phyloP scores from a whole-genome alignment of 2,329 filamentous ascomycete species.

The Penicillium sp. region DNA sequence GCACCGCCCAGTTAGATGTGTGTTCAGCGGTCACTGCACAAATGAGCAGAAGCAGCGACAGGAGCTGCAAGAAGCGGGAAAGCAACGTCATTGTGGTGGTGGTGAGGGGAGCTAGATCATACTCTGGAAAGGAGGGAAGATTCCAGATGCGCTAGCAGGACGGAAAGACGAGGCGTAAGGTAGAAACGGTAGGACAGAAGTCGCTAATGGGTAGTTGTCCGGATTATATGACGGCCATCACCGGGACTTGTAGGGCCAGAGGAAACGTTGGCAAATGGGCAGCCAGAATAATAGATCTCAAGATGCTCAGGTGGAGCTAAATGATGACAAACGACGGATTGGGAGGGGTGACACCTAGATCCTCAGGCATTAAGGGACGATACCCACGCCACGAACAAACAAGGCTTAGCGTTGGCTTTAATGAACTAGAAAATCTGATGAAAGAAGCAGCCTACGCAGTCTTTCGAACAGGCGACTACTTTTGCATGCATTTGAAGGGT shows the following conservation, averaged over 20 bases:
- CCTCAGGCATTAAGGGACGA: conserved; percentile 1
- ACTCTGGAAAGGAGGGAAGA: conserved; percentile 11
- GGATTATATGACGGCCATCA: conserved; percentile 10
- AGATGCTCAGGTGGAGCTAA: not conserved
- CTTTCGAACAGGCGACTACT: not conserved
- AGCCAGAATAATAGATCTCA: conserved; percentile 1
- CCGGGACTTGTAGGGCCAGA: not conserved
- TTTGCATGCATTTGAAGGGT: not conserved
- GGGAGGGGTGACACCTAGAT: conserved; percentile 6
- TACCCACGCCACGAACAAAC: not conserved
- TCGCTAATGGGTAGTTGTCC: not conserved
- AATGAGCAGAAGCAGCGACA: conserved; percentile 26
- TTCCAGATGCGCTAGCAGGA: conserved; percentile 2
- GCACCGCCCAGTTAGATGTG: conserved; percentile 98
- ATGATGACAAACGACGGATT: conserved; percentile 5
- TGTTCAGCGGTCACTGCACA: conserved; percentile 51
- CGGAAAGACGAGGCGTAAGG: not conserved
- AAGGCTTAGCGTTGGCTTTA: not conserved
- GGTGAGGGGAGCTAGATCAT: conserved; percentile 10
- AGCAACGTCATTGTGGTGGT: conserved; percentile 29
- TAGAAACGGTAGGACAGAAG: not conserved
- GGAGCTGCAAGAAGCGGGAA: conserved; percentile 25
- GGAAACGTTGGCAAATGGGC: conserved; percentile 3
- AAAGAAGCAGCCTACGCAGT: not conserved
- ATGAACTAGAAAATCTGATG: too few relatives aligned